Evolutionary conservation across 805 yeast genomes (phyloP).

Genomic region (Saccharomycopsis lassenensis): DNA sequence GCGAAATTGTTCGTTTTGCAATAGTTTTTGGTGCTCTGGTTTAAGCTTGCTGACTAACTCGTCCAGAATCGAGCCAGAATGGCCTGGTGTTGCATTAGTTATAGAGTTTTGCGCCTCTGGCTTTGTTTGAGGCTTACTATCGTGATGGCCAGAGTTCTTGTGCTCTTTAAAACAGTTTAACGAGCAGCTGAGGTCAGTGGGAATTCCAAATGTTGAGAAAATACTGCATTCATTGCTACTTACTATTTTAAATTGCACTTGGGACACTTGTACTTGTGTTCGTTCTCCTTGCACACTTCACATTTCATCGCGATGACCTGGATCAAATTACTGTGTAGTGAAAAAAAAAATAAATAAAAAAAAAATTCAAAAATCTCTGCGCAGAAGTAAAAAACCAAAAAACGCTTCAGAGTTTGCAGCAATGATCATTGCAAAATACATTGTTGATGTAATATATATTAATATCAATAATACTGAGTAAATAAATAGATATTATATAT

Average conservation of each 20-base stretch:
- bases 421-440: too few species aligned
- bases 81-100: constrained; percentile 3
- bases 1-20: constrained; percentile 22
- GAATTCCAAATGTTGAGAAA: constrained; percentile 2
- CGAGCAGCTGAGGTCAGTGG: constrained; percentile 32
- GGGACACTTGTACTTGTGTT: constrained; percentile 38
- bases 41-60: background rate
- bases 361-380: too few species aligned
- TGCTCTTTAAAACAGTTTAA: constrained; percentile 47
- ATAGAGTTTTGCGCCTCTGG: background rate
- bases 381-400: too few species aligned
- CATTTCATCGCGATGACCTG: constrained; percentile 21
- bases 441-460: too few species aligned
- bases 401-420: too few species aligned
- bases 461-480: too few species aligned
- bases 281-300: constrained; percentile 25
- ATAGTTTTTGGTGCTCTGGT: background rate
- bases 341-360: too few species aligned
- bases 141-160: constrained; percentile 27
- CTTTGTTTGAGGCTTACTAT: constrained; percentile 9
- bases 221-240: constrained; percentile 14
- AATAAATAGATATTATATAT: too few species aligned
- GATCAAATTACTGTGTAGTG: too few species aligned
- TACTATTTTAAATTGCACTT: constrained; percentile 33
- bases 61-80: background rate